A percentile compares a stretch with the other conserved stretches of the same genome.
Evolutionary conservation across 345 rosid genomes (phyloP).

Genomic region (Eutrema japonicum): DNA sequence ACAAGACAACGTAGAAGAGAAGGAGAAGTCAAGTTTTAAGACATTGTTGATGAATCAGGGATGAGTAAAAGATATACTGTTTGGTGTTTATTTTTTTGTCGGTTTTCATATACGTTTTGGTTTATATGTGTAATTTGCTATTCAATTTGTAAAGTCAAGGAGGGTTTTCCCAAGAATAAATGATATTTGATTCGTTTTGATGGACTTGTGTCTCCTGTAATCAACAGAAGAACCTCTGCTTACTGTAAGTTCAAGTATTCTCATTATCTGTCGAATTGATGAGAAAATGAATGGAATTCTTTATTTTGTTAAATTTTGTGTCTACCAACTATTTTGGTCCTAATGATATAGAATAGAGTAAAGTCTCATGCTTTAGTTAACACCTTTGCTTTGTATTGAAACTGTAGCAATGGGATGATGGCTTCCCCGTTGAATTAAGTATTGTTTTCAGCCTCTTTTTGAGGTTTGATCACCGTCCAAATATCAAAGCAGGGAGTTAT

Average conservation of each 20-base stretch:
- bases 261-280: neutral
- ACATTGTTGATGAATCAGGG: conserved; percentile 29
- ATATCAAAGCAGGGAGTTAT: conserved; percentile 30
- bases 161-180: neutral
- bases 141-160: conserved; percentile 37
- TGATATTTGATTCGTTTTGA: conserved; percentile 23
- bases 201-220: neutral
- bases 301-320: conserved; percentile 21
- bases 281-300: conserved; percentile 21
- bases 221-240: conserved; percentile 9
- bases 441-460: conserved; percentile 13
- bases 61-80: conserved; percentile 28
- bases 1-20: conserved; percentile 29
- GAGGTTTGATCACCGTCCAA: conserved; percentile 41
- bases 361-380: conserved; percentile 15
- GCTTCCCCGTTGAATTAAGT: conserved; percentile 32
- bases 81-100: neutral
- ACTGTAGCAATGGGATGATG: conserved; percentile 39
- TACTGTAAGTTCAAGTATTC: neutral
- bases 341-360: conserved; percentile 7
- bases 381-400: conserved; percentile 41
- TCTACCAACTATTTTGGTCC: conserved; percentile 34
- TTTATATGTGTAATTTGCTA: conserved; percentile 41
- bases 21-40: conserved; percentile 35
- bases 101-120: conserved; percentile 35